Conservation (phyloP, 192 early-diverging fungal genomes). For the Phlyctochytrium arcticum region DNA sequence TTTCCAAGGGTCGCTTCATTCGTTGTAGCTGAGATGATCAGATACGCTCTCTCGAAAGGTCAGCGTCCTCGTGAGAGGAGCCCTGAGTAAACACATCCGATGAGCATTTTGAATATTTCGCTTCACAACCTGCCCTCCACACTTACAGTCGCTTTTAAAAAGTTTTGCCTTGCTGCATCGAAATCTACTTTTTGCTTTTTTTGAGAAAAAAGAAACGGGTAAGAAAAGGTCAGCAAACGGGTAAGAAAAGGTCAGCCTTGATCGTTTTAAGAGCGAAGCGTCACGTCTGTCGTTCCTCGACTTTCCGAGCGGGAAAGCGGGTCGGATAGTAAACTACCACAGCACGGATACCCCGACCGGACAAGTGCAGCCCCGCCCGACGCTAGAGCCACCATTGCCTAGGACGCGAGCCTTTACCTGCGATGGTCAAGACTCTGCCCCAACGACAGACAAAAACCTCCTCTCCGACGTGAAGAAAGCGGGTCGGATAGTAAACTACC, state of each 20-base stretch:
- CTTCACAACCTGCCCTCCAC: not conserved
- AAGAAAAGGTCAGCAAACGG: not conserved
- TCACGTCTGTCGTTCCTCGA: not conserved
- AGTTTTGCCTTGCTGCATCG: not conserved
- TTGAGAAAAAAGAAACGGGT: not conserved
- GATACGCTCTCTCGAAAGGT: not conserved
- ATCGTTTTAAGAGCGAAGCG: not conserved
- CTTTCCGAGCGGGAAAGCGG: not conserved
- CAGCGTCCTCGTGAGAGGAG: not conserved
- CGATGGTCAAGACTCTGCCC: not conserved
- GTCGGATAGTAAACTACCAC: not conserved
- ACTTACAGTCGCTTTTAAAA: not conserved
- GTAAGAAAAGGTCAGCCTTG: too few species aligned
- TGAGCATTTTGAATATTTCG: not conserved
- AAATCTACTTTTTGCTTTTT: not conserved
- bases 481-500: not conserved
- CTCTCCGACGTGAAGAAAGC: too few species aligned
- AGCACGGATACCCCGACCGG: not conserved
- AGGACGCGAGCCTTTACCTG: not conserved
- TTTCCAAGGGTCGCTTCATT: not conserved
- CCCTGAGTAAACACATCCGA: not conserved
- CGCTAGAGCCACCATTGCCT: not conserved
- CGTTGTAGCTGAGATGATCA: not conserved
- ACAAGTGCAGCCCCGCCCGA: not conserved
- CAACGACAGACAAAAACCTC: too few species aligned